phyloP scores from a whole-genome alignment of 192 early-diverging fungal genomes.

The Phycomyces nitens region DNA sequence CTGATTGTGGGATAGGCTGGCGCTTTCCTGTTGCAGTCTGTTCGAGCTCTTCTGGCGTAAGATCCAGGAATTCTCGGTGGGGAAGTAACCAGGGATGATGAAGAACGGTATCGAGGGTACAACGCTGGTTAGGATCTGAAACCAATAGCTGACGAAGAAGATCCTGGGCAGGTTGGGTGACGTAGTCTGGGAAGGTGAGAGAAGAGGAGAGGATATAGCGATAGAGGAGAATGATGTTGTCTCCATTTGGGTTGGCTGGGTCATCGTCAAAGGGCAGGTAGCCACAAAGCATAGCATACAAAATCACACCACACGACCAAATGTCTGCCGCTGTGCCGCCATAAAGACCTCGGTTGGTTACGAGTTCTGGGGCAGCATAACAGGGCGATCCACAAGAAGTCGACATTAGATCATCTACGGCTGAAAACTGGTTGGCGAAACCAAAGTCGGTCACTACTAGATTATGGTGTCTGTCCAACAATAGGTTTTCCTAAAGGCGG shows the following conservation, averaged over 20 bases:
- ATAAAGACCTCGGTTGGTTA: slow-evolving; percentile 89
- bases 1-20: no score
- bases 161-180: slow-evolving; percentile 68
- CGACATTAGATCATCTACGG: slow-evolving; percentile 73
- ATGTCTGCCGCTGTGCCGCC: slow-evolving; percentile 93
- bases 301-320: slow-evolving; percentile 96
- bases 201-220: slow-evolving; percentile 75
- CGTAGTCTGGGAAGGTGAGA: slow-evolving; percentile 80
- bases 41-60: slow-evolving; percentile 13
- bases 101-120: slow-evolving; percentile 69
- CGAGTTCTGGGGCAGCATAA: slow-evolving; percentile 97
- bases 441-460: slow-evolving; percentile 98
- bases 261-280: slow-evolving; percentile 89
- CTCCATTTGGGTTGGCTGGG: slow-evolving; percentile 81
- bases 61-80: slow-evolving; percentile 8
- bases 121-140: slow-evolving; percentile 76
- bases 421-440: slow-evolving; percentile 85
- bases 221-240: slow-evolving; percentile 80
- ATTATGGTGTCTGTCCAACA: slow-evolving; percentile 86
- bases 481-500: slow-evolving; percentile 77
- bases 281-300: slow-evolving; percentile 88
- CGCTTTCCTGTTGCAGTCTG: no score
- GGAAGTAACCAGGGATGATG: slow-evolving; percentile 45
- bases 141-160: slow-evolving; percentile 84
- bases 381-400: slow-evolving; percentile 97